These are phyloP conservation scores for Tanacetum coccineum DNA, from an alignment of 129 eudicot genomes.

Conservation along the genomic window DNA sequence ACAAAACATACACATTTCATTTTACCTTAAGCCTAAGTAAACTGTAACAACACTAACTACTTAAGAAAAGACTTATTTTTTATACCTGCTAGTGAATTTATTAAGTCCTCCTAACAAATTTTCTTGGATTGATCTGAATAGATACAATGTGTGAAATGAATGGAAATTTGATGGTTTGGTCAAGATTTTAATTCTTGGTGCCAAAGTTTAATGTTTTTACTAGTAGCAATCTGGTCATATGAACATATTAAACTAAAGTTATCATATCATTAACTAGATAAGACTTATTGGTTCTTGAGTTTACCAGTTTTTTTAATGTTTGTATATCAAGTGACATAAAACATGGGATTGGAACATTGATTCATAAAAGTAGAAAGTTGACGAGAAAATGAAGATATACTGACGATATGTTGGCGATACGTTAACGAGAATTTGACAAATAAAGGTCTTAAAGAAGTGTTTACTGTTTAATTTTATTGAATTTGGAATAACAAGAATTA, in stretches of 20 bases:
- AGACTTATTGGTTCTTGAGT: conserved; percentile 20
- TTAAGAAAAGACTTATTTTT: conserved; percentile 1
- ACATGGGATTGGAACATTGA: conserved; percentile 15
- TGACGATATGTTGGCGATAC: background rate
- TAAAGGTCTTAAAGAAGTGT: background rate
- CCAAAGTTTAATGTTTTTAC: conserved; percentile 17
- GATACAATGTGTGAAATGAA: conserved; percentile 16
- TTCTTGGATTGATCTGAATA: conserved; percentile 24
- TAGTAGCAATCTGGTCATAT: background rate
- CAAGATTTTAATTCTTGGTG: conserved; percentile 14
- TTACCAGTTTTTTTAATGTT: conserved; percentile 18
- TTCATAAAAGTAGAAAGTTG: conserved; percentile 12
- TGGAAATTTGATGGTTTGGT: conserved; percentile 22
- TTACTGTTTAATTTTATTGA: background rate
- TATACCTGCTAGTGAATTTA: conserved; percentile 25
- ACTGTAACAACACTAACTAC: no score
- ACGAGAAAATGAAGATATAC: background rate
- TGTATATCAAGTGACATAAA: conserved; percentile 14
- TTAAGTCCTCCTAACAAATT: conserved; percentile 6
- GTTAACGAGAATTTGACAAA: no score
- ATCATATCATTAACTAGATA: conserved; percentile 25
- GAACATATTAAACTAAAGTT: conserved; percentile 1
- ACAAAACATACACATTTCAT: background rate
- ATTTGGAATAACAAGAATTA: no score
- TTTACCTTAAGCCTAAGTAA: conserved; percentile 17